Evolutionary conservation across 371 early-diverging fungal species (phyloP).

Genomic region (Mucor lusitanicus): DNA sequence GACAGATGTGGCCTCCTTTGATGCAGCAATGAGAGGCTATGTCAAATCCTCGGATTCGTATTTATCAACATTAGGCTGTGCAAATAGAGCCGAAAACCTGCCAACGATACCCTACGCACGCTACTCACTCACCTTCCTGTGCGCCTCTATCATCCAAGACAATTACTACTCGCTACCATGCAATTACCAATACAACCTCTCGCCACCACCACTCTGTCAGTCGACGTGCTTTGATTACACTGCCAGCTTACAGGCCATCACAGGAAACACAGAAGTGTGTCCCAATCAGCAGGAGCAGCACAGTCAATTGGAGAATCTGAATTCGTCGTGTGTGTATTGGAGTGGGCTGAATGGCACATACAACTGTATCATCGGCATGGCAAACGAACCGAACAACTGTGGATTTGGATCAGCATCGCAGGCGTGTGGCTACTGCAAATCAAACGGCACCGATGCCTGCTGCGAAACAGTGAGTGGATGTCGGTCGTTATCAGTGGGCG

Average conservation of each 20-base stretch:
- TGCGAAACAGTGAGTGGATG: slow-evolving; percentile 27
- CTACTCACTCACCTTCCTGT: slow-evolving; percentile 38
- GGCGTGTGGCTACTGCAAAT: slow-evolving; percentile 39
- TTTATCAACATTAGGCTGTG: slow-evolving; percentile 31
- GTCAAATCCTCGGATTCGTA: slow-evolving; percentile 31
- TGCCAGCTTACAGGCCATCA: slow-evolving; percentile 30
- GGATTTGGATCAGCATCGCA: slow-evolving; percentile 25
- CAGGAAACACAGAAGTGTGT: slow-evolving; percentile 28
- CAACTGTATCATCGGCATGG: slow-evolving; percentile 36
- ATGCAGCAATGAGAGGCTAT: slow-evolving; percentile 30
- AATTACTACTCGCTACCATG: slow-evolving; percentile 35
- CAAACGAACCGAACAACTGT: slow-evolving; percentile 46
- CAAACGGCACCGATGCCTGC: slow-evolving; percentile 31
- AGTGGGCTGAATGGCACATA: slow-evolving; percentile 34
- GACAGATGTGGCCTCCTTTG: slow-evolving; percentile 38
- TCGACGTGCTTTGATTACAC: slow-evolving; percentile 41
- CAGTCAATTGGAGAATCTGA: slow-evolving; percentile 14
- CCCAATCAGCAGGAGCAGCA: slow-evolving; percentile 22
- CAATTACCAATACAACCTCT: slow-evolving; percentile 29
- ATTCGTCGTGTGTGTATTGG: slow-evolving; percentile 38
- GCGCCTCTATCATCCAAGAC: slow-evolving; percentile 43
- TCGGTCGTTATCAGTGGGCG: slow-evolving; percentile 20
- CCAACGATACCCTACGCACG: slow-evolving; percentile 44
- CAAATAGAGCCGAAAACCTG: slow-evolving; percentile 14
- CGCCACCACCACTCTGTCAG: slow-evolving; percentile 41